Conservation (phyloP, 2,329 filamentous ascomycete genomes). For the Aspergillus sp. region DNA sequence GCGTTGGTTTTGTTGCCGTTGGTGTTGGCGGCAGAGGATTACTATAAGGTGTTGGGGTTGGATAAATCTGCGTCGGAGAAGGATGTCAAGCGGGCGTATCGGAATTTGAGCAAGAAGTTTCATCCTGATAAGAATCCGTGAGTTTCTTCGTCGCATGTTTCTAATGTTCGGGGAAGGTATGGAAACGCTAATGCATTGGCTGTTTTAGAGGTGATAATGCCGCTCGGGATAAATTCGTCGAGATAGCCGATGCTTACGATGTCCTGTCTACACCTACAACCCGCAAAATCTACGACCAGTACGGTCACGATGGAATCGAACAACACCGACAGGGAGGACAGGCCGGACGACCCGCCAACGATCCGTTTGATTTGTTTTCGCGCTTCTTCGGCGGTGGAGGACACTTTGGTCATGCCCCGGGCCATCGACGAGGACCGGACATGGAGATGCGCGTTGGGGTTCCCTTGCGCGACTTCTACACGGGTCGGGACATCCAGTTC, state of each 20-base stretch:
- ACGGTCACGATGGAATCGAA: conserved; percentile 86
- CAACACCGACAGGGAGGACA: conserved; percentile 71
- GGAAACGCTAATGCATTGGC: not conserved
- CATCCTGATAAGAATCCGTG: conserved; percentile 98
- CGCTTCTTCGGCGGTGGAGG: conserved; percentile 93
- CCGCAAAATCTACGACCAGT: conserved; percentile 87
- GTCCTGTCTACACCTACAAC: conserved; percentile 73
- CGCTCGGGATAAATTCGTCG: conserved; percentile 86
- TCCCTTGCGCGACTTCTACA: conserved; percentile 56
- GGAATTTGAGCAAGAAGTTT: conserved; percentile 86
- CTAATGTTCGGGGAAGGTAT: not conserved
- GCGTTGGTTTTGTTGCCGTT: conserved; percentile 34
- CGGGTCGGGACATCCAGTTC: conserved; percentile 3
- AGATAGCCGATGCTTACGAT: conserved; percentile 93
- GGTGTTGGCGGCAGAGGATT: conserved; percentile 40
- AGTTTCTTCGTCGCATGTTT: conserved; percentile 28
- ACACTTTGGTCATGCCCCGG: conserved; percentile 68
- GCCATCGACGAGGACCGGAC: conserved; percentile 77
- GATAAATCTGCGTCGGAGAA: conserved; percentile 74
- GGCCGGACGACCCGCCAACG: conserved; percentile 56
- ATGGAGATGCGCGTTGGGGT: conserved; percentile 81
- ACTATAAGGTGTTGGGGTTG: conserved; percentile 70
- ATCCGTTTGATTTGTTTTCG: conserved; percentile 94
- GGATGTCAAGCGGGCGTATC: conserved; percentile 91
- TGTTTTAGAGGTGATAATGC: conserved; percentile 63